Percentiles rank a stretch among this genome's conserved stretches.
phyloP scores from a whole-genome alignment of 1,139 yeast species.

The Sugiyamaella novakii region DNA sequence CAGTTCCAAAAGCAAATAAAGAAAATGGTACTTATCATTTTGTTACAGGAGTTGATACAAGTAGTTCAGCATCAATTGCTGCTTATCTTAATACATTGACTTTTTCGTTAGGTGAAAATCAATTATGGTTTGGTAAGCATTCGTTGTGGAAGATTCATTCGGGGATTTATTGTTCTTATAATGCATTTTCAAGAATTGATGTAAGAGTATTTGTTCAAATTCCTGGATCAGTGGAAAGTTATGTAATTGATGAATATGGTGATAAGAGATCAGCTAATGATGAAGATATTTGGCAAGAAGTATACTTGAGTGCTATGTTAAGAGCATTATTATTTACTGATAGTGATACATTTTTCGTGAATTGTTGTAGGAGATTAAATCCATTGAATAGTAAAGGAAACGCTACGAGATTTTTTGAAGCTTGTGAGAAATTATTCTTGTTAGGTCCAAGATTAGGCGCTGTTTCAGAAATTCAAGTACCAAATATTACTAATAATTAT shows the following conservation, averaged over 20 bases:
- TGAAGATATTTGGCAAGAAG: constrained; percentile 66
- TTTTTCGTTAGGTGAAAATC: constrained; percentile 58
- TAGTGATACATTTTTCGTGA: constrained; percentile 61
- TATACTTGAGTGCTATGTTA: constrained; percentile 73
- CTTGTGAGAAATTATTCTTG: constrained; percentile 64
- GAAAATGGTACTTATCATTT: constrained; percentile 63
- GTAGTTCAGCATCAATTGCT: constrained; percentile 61
- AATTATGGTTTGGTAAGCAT: constrained; percentile 72
- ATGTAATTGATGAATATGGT: constrained; percentile 58
- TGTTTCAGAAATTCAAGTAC: constrained; percentile 63
- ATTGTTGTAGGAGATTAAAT: constrained; percentile 63
- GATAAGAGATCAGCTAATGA: constrained; percentile 44
- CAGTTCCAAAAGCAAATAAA: constrained; percentile 48
- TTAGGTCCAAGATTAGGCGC: constrained; percentile 68
- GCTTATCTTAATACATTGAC: constrained; percentile 78
- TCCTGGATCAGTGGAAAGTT: constrained; percentile 83
- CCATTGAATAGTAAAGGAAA: constrained; percentile 51
- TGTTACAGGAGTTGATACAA: constrained; percentile 66
- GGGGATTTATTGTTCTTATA: constrained; percentile 67
- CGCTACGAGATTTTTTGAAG: constrained; percentile 58
- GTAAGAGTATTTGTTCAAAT: constrained; percentile 67
- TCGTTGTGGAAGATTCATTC: constrained; percentile 76
- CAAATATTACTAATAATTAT: constrained; percentile 69
- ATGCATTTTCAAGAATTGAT: constrained; percentile 69
- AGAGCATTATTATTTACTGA: constrained; percentile 72